Evolutionary conservation across 345 rosid species (phyloP), one percentile per base, ranked within the genome.

Genomic region (Iberis pinnata): DNA sequence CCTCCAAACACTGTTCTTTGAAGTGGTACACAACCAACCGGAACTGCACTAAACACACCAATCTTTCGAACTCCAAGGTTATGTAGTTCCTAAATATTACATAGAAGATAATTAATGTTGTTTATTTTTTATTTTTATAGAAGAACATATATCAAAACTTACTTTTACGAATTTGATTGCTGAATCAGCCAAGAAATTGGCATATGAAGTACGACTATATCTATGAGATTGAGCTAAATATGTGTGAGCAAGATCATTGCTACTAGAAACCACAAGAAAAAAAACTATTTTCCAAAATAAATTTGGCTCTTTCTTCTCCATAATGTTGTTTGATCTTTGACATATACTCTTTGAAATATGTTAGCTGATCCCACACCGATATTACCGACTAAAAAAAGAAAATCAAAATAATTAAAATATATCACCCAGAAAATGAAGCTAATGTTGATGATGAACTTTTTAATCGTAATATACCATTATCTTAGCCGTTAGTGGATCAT

Each of bases 181-280:
- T 0, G 46, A 51, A 7, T 59, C 42, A 26, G 52, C 75, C 70
- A 83, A 52, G 2, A 75, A 59, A 26, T 65, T 63, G 0, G 80
- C 39, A 47, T 80, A 80, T 0, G 63, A 29, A 11, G 74, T 44
- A 37, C 72, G 50, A 59, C 60, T 58, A 45, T 71, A 78, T 14
- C 33, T 73, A 15, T 15, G 16, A 33, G 59, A 18, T 53, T 73
- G 65, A 2, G 13, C 14, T 29, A 67, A 66, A 61, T 75, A 83
- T 4, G 72, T 76, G 46, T 69, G 72, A 19, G 75, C 92, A 19
- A 83, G 75, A 53, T 80, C 88, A 31, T 78, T 65, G 64, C 78
- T 80, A 44, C 85, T 76, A 12, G 75, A 55, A 8, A 69, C 69
- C 11, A 76, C 65, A 0, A 76, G 5, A 51, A 52, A 74, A n/a